These are phyloP conservation scores for Parasarocladium wereldwijsianum DNA, from an alignment of 2,329 filamentous ascomycete genomes.

Conservation along the genomic window DNA sequence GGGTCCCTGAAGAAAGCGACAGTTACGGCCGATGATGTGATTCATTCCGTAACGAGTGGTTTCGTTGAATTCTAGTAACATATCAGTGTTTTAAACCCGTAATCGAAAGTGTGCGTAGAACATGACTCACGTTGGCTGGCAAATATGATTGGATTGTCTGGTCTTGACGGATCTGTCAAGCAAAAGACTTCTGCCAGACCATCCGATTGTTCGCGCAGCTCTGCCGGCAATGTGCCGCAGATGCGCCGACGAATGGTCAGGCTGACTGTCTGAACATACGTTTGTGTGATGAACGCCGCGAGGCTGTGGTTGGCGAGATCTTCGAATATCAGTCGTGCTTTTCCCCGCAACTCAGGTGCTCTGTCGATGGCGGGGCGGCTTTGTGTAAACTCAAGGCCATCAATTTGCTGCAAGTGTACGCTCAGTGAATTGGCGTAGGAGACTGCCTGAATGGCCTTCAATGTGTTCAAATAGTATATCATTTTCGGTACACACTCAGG, in stretches of 20 bases:
- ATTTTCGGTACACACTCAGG: conserved; percentile 50
- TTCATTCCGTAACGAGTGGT: conserved; percentile 63
- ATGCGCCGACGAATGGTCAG: conserved; percentile 53
- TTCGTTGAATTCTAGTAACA: conserved; percentile 49
- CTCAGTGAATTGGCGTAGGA: conserved; percentile 48
- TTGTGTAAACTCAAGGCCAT: conserved; percentile 39
- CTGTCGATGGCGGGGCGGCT: conserved; percentile 33
- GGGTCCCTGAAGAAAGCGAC: conserved; percentile 64
- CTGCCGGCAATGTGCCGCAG: conserved; percentile 48
- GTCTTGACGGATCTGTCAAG: conserved; percentile 56
- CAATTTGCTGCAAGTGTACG: conserved; percentile 32
- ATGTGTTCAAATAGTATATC: conserved; percentile 55
- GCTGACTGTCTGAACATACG: conserved; percentile 56
- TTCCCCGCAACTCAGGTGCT: conserved; percentile 45
- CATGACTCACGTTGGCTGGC: conserved; percentile 50
- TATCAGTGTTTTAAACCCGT: conserved; percentile 3
- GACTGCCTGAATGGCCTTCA: conserved; percentile 58
- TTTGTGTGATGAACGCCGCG: conserved; percentile 56
- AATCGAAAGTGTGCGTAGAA: fast-evolving
- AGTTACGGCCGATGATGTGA: conserved; percentile 63
- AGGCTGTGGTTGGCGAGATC: conserved; percentile 51
- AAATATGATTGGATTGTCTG: conserved; percentile 65
- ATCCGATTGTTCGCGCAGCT: conserved; percentile 55
- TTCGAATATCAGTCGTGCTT: conserved; percentile 50
- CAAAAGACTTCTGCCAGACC: conserved; percentile 66